A percentile compares a stretch with the other conserved stretches of the same genome.
phyloP scores from a whole-genome alignment of 768 basidiomycete genomes.

The Leccinum sublutescens region DNA sequence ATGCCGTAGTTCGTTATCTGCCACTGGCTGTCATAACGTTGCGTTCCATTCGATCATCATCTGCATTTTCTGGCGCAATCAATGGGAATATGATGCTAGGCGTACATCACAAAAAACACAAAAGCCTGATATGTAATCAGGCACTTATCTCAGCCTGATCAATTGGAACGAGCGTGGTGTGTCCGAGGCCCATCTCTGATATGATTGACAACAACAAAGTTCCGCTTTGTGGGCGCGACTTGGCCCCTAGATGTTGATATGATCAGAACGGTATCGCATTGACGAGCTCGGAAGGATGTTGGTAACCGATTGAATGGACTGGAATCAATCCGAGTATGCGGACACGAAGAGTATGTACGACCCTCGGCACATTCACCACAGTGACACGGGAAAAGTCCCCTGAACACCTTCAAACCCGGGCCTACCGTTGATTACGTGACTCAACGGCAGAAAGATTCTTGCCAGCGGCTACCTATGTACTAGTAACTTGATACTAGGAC shows the following conservation, averaged over 20 bases:
- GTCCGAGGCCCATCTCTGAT: neutral
- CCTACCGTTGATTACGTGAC: neutral
- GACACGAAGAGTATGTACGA: neutral
- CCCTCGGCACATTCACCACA: neutral
- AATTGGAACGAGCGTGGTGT: neutral
- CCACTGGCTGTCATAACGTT: neutral
- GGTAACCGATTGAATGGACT: neutral
- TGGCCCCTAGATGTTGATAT: neutral
- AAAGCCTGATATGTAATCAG: too few relatives aligned
- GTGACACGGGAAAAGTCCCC: neutral
- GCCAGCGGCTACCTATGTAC: neutral
- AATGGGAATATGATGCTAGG: neutral
- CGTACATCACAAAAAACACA: neutral
- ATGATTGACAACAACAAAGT: neutral
- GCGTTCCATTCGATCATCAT: neutral
- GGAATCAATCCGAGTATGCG: neutral
- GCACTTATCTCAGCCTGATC: neutral
- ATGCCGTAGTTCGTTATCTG: neutral
- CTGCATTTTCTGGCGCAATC: neutral
- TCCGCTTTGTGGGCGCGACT: neutral
- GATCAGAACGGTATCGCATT: neutral
- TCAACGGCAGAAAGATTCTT: neutral
- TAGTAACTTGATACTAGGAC: neutral
- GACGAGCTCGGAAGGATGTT: neutral
- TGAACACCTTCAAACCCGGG: neutral